Evolutionary conservation across 345 rosid species (phyloP), one percentile per base, ranked within the genome.

Genomic region (Mangifera indica): DNA sequence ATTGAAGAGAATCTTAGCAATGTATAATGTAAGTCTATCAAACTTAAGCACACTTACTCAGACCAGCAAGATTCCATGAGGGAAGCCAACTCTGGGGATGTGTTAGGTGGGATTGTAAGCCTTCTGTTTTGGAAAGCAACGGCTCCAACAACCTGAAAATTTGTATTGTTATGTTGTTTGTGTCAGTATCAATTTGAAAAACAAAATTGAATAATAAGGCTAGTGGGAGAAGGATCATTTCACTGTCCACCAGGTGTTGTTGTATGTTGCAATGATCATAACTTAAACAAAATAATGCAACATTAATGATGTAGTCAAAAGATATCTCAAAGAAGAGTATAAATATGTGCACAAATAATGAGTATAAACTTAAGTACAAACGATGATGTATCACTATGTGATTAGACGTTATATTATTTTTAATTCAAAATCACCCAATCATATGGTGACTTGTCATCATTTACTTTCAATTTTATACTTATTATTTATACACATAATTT

Each of bases 51-150:
- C 10, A 71, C 91, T 84, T 80, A 91, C 97, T 92, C 97, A 0
- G 90, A 88, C 97, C 98, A 94, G 80, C 98, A 94, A 66, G 97
- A 88, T 84, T 94, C 98, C 90, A 94, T 89, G 65, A 94, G 88
- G 63, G 98, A 85, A 71, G 87, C 86, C 88, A 94, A 77, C 71
- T 69, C 69, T 0, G 95, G 93, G 26, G 97, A 86, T 34, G 92
- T 87, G 71, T 78, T 84, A 10, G 79, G 87, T 21, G 98, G 98
- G 66, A 94, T 77, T 7, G 86, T 15, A 34, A 92, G 97, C 80
- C 88, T 86, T 77, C 98, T 89, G 75, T 94, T 94, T 81, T 94
- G 97, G 82, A 90, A 94, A n/a, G 97, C 98, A 65, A 94, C 98
- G 3, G 97, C 98, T 77, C 98, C 98, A 57, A 94, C 98, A 57